Evolutionary conservation across 1,284 basidiomycete genomes (phyloP), one percentile per base, ranked within the genome.

Genomic region (Puccinia hordei): DNA sequence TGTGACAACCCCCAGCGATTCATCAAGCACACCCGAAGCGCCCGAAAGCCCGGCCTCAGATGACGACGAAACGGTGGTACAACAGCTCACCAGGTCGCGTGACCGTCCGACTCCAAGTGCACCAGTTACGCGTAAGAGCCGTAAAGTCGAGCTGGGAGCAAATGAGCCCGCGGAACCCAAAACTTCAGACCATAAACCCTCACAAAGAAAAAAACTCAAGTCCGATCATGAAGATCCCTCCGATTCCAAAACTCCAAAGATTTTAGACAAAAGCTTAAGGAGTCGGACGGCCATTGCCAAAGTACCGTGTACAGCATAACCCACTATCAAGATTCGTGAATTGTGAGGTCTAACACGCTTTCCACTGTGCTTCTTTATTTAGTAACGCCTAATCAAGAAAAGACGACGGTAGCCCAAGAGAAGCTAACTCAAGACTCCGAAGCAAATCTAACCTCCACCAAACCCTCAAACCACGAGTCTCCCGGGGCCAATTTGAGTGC

Each of bases 51-150:
- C 30, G 27, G 71, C 19, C 38, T 73, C 71, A 59, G 71, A 73
- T 41, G 71, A 57, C 19, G 71, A 73, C 71, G 71, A 73, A 19
- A 73, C 51, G 35, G 53, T 73, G 19, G 13, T 59, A 9, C 71
- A 73, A 59, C 53, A 73, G 53, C 53, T 73, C 17, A 59, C 35
- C 53, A 59, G 35, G 22, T 35, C 53, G 17, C 63, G 63, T 27
- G 63, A 66, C 27, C 68, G 68, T 6, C 22, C 68, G 2, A 33
- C 44, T 53, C 46, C 35, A 35, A 53, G 27, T 71, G 49, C 27
- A 8, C 46, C 46, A 22, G 46, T 53, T 5, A 33, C 51, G 49
- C 68, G 68, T 24, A 71, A 71, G 33, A 38, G 27, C 19, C 68
- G 68, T 24, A 71, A 71, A 38, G 68, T 27, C n/a, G 51, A 24